Base-by-base conservation (phyloP, 176 grass and related monocot species). In the Oropetium thomaeum region DNA sequence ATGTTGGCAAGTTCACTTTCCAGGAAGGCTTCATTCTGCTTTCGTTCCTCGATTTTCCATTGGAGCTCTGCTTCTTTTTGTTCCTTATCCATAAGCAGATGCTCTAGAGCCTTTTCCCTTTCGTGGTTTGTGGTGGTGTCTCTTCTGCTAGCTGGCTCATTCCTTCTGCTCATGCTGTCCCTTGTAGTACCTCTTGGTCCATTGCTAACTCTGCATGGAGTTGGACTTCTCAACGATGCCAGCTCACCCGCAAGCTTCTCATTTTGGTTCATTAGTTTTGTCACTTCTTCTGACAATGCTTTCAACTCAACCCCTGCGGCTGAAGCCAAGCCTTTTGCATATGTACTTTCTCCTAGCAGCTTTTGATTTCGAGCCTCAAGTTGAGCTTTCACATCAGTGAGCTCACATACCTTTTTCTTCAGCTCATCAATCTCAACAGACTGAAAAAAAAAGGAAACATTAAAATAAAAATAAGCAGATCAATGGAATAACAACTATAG, bases 191-290 rank as follows among this genome's bases (percentile, higher is more conserved):
- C 83, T 65, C 84, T 91, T 45, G 81, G 62, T 45, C 86, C 94
- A 75, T 84, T 95, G 81, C 59, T 86, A 68, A 33, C 59, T 75
- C 91, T 91, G n/a, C 89, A 82, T 35, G 90, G 96, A 81, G 83
- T 83, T 35, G 92, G 79, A 66, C 78, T 96, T 85, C 79, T 96
- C 55, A 81, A 14, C 0, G 87, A 92, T 32, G 87, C 77, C 80
- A 99, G 81, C 59, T 99, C 96, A 71, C 74, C 64, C 11, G 76
- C 84, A 75, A 99, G 82, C 81, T 85, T 96, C 83, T 99, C 96
- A 77, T 99, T 99, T 48, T 99, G 96, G 85, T 90, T 91, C 96
- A 99, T 99, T 59, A 99, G 89, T 83, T 99, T 99, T 47, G 89
- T 96, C 39, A 99, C 92, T 89, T 99, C 96, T 87, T 99, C 96